Evolutionary conservation across 2,329 filamentous ascomycete species (phyloP).

Genomic region (Mycosphaerella sp.): DNA sequence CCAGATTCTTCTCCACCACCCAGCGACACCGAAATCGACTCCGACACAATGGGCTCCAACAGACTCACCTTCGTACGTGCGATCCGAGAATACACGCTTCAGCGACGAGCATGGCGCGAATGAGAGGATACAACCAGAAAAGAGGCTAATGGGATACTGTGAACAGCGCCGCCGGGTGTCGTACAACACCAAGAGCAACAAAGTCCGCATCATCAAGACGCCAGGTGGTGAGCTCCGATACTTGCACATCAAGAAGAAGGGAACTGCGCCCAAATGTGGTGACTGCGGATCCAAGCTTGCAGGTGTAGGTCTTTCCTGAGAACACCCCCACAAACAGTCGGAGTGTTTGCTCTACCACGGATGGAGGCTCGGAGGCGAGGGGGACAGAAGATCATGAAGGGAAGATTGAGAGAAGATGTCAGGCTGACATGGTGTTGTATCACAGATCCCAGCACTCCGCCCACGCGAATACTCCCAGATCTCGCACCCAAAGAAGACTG

Average conservation of each 20-base stretch:
- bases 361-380: no score
- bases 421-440: conserved; percentile 15
- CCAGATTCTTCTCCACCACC: conserved; percentile 1
- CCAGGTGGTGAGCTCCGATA: conserved; percentile 92
- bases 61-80: conserved; percentile 53
- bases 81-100: conserved; percentile 11
- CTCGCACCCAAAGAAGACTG: conserved; percentile 98
- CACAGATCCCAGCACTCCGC: conserved; percentile 86
- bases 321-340: neutral
- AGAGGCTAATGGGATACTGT: conserved; percentile 13
- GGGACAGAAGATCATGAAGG: neutral
- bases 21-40: conserved; percentile 11
- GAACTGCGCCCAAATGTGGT: conserved; percentile 96
- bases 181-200: conserved; percentile 98
- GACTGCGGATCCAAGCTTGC: conserved; percentile 97
- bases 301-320: conserved; percentile 68
- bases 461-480: conserved; percentile 96
- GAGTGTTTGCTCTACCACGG: no score
- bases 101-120: conserved; percentile 15
- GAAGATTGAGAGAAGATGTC: neutral
- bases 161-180: conserved; percentile 50
- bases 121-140: neutral
- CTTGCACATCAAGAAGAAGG: conserved; percentile 99
- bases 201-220: conserved; percentile 91
- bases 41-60: conserved; percentile 46